Evolutionary conservation across 2,329 filamentous ascomycete genomes (phyloP), one percentile per base, ranked within the genome.

Genomic region (Bipolaris gigantea): DNA sequence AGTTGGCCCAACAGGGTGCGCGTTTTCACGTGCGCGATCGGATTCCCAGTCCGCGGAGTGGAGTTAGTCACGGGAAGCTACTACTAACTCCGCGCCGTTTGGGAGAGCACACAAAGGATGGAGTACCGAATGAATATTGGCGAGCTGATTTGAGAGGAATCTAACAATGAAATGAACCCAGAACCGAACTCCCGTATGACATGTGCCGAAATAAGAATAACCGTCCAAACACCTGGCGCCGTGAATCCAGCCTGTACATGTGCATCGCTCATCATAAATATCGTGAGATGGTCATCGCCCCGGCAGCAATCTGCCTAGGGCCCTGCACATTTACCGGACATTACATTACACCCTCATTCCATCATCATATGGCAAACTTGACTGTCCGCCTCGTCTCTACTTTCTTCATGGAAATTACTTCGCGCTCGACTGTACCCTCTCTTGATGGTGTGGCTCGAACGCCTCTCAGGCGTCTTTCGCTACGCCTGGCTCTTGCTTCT

Each of bases 401-500:
- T 8, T 61, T 41, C 27, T 52, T 57, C 4, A 55, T 36, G 11
- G 62, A 55, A 42, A 65, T 35, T 25, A 48, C 34, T 23, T 72
- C 70, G 33, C 69, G 62, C 39, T 71, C 69, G 2, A 70, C 50
- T 4, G 65, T 68, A 4, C 56, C 47, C 41, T 73, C 70, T 50
- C 69, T 59, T 8, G 67, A 72, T 2, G 62, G 59, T 7, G 57
- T 58, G 15, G 60, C 63, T 16, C 67, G 63, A 15, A 71, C 56
- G 5, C 70, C 75, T 50, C 70, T 62, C 34, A 65, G 64, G 36
- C 83, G 76, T 61, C 80, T 75, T 62, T 85, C 81, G 57, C 78
- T 79, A 60, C 85, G 76, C 64, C 76, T 80, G 57, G 83, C 80
- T 59, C 85, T 76, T 30, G 83, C 84, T 65, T 87, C 85, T 51